Conservation (phyloP, 1,284 basidiomycete genomes). For the Cryptococcus sp. region DNA sequence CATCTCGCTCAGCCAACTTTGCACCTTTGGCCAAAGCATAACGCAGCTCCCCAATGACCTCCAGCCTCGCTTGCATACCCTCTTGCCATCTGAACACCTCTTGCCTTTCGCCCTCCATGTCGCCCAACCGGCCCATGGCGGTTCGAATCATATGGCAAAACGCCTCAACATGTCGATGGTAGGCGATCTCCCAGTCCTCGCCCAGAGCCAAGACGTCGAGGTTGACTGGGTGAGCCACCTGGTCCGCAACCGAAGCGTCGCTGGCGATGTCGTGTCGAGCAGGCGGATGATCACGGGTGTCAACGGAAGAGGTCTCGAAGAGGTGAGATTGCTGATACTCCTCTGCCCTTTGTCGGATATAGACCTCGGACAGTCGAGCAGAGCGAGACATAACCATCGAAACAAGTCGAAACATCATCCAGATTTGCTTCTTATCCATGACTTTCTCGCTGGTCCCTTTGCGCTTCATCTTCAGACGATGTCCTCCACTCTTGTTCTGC, state of each 20-base stretch:
- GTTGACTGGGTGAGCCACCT: too few relatives aligned
- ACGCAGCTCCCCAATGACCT: background rate
- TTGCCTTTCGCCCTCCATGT: background rate
- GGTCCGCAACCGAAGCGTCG: too few relatives aligned
- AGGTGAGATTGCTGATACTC: too few relatives aligned
- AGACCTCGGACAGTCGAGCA: background rate
- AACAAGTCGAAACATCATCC: conserved; percentile 18
- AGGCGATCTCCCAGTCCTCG: background rate
- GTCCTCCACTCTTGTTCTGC: background rate
- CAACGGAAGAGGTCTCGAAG: too few relatives aligned
- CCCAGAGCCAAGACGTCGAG: too few relatives aligned
- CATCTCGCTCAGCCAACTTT: background rate
- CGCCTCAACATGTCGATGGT: conserved; percentile 22
- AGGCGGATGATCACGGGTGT: too few relatives aligned
- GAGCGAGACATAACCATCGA: background rate
- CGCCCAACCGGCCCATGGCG: background rate
- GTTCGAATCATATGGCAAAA: conserved; percentile 19
- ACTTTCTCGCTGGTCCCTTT: background rate
- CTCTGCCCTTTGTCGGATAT: background rate
- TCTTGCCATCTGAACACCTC: conserved; percentile 1
- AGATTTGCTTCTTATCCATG: conserved; percentile 8
- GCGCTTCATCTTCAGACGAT: background rate
- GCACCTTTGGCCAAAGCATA: background rate
- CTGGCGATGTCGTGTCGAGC: too few relatives aligned
- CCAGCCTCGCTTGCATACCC: background rate